Evolutionary conservation across 1,284 basidiomycete species (phyloP).

Genomic region (Sutorius eximius): DNA sequence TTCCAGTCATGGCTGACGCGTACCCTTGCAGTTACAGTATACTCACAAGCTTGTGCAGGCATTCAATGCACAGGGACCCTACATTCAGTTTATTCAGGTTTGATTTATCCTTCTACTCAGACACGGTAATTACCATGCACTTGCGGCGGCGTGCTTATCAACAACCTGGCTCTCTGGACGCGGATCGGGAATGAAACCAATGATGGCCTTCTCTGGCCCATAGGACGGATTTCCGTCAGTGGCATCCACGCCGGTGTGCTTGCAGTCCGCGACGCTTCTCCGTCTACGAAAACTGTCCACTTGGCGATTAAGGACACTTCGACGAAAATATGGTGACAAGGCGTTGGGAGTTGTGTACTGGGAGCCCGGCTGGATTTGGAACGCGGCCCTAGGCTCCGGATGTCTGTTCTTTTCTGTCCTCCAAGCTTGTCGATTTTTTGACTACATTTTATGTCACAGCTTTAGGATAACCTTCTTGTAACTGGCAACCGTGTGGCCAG

Average conservation of each 20-base stretch:
- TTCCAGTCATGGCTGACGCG: not conserved
- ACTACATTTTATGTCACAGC: not conserved
- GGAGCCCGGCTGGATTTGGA: constrained; percentile 13
- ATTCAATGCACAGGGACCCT: constrained; percentile 16
- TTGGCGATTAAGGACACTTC: constrained; percentile 1
- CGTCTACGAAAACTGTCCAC: constrained; percentile 12
- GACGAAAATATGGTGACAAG: not conserved
- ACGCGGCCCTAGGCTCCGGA: constrained; percentile 4
- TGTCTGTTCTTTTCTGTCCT: constrained; percentile 7
- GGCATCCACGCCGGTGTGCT: constrained; percentile 17
- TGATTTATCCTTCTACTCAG: not conserved
- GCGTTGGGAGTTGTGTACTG: constrained; percentile 13
- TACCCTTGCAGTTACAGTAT: constrained; percentile 8
- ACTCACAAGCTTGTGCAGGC: constrained; percentile 10
- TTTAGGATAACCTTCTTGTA: constrained; percentile 14
- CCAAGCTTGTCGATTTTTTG: not conserved
- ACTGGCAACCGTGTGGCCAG: constrained; percentile 3
- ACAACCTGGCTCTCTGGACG: not conserved
- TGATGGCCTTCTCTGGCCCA: constrained; percentile 15
- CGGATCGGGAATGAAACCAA: constrained; percentile 23
- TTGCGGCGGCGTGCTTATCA: not conserved
- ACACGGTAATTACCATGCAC: not conserved
- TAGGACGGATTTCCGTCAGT: constrained; percentile 9
- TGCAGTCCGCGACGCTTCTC: constrained; percentile 17
- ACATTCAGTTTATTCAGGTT: constrained; percentile 19